Evolutionary conservation across 208 protist genomes (phyloP), one percentile per base, ranked within the genome.

Genomic region (Acanthamoeba quina): DNA sequence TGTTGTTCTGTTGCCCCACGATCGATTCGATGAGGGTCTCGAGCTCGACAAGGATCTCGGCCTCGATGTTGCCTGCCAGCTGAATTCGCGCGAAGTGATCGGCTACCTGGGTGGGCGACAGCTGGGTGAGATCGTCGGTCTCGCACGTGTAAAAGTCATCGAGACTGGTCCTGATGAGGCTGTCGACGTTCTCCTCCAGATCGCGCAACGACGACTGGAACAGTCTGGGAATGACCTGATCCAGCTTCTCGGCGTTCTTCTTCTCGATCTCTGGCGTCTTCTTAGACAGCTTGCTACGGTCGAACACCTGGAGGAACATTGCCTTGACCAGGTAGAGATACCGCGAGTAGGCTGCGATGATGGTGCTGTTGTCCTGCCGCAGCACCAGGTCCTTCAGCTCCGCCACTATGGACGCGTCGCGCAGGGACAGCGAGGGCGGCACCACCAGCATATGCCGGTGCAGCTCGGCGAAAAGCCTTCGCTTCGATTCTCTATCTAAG

Each of bases 291-390:
- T 76, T 44, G n/a, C 9, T 76, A 10, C 68, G n/a, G 41, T 76
- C 68, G 5, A 76, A 21, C 31, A 44, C 11, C 68, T 76, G 68
- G 31, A 76, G 68, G 31, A 26, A 31, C 68, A 41, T 10, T 9
- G 68, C 68, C 68, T 76, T 76, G n/a, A 29, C 26, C 24, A 76
- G 68, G 68, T 76, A 58, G 19, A 76, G 68, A 41, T 44, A 76
- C 11, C 68, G 9, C 68, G 68, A 76, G 68, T 44, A 76, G 34
- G n/a, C 68, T 6, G 68, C 68, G 37, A 76, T 76, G 0, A 76
- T n/a, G 19, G 68, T 76, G 68, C 37, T 76, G 68, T 76, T 76
- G 68, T 11, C 26, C 68, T 76, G 68, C 37, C 68, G 68, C n/a
- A 76, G 26, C n/a, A n/a, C 68, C 11, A 76, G 68, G 37, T 76